Evolutionary conservation across 768 basidiomycete genomes (phyloP), one percentile per base, ranked within the genome.

Genomic region (Gloeophyllum trabeum): DNA sequence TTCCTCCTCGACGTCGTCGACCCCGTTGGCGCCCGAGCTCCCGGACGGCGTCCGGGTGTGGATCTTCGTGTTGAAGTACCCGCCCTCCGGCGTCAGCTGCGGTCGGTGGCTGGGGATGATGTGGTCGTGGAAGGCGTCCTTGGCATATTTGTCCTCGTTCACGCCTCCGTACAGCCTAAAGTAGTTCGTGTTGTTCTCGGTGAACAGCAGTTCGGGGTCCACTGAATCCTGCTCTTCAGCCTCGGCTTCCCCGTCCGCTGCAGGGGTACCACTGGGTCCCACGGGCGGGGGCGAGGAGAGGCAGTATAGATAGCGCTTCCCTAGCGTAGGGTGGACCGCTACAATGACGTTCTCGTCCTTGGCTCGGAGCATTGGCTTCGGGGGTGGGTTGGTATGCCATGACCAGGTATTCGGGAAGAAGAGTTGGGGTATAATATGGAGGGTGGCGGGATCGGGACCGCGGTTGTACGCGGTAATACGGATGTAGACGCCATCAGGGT

Each of bases 401-500:
- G 96, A 97, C 96, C 96, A 99, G 23, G 89, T 93, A 60, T 99
- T 99, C 18, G 90, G 80, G 67, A 97, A 99, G 84, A 88, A 97
- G 34, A 98, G 67, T 52, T 97, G 93, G 19, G 96, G 96, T 28
- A 99, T 71, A 52, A 99, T 73, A 58, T 99, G 96, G 44, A 99
- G 66, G 21, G 83, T 93, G 14, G 94, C 92, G 2, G 90, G 76
- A 45, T 97, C 92, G 7, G 94, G 92, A 1, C 96, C 94, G 26
- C 96, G 81, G 61, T 99, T 99, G 65, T 97, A 99, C 12, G 82
- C 71, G 2, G 94, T 98, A 56, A 99, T 91, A 43, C 96, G 87
- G 50, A 97, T 77, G 50, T 90, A 94, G 47, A 94, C 59, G 50
- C 74, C 86, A 43, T 98, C 81, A 6, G 89, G 79, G 38, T 86